Conservation (phyloP, 257 asterid genomes). For the Verbascum thapsus region DNA sequence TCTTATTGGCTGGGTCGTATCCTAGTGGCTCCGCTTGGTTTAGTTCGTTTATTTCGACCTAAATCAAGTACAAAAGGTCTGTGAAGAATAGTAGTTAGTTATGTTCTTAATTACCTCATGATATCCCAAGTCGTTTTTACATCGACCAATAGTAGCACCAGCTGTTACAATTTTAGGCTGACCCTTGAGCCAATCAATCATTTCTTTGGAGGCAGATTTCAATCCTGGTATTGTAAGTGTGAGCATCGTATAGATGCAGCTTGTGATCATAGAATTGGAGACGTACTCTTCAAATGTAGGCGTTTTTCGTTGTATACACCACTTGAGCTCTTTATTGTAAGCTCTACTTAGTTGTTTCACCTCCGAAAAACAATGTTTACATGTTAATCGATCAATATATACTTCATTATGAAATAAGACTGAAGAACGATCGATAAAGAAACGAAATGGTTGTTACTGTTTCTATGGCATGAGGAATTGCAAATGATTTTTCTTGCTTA, state of each 20-base stretch:
- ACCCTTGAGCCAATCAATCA: constrained; percentile 27
- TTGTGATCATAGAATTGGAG: constrained; percentile 25
- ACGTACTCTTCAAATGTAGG: constrained; percentile 35
- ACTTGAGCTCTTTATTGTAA: constrained; percentile 29
- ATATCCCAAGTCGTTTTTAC: constrained; percentile 8
- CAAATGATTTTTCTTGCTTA: constrained; percentile 24
- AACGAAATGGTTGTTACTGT: constrained; percentile 30
- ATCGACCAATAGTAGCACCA: not conserved
- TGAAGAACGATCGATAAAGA: too few species aligned
- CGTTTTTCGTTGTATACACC: constrained; percentile 30
- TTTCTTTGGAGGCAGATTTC: constrained; percentile 27
- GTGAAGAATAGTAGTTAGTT: too few species aligned
- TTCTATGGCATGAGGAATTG: constrained; percentile 26
- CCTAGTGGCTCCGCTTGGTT: too few species aligned
- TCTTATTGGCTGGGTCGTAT: too few species aligned
- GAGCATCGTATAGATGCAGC: constrained; percentile 19
- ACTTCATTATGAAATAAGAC: too few species aligned
- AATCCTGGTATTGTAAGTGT: constrained; percentile 20
- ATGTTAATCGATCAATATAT: too few species aligned
- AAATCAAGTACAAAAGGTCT: too few species aligned
- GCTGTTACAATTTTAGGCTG: constrained; percentile 25
- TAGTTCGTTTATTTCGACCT: too few species aligned
- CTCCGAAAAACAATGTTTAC: not conserved
- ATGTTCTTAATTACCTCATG: constrained; percentile 31
- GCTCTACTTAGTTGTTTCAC: constrained; percentile 30